Evolutionary conservation across 177 flowering plant genomes (phyloP), one percentile per base, ranked within the genome.

Genomic region (Telopea speciosissima): DNA sequence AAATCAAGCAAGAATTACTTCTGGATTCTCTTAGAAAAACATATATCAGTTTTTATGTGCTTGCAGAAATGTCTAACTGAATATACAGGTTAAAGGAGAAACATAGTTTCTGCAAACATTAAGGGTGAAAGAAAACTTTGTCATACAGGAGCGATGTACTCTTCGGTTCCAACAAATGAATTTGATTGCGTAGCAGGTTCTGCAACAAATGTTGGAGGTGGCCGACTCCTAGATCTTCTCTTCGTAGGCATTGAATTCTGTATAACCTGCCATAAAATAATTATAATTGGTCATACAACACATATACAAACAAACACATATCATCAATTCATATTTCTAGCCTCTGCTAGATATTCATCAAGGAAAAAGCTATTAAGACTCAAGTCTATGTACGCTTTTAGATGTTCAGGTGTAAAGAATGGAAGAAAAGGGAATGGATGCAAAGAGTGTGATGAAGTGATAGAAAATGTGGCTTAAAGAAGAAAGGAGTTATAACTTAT

Each of bases 161-260:
- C 99, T 85, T 94, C 99, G 23, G 99, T 94, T 67, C 99, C 99
- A 69, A 94, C 99, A 82, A 94, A 94, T 33, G 99, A 94, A 84
- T 94, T 92, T 67, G 99, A 92, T 26, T 87, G 93, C 44, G 90
- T 75, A 62, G 63, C 67, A 31, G 99, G 99, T 73, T 92, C 97
- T 72, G 99, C 97, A 73, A 92, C 84, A 84, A 94, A 90, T 28
- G 75, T 79, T 72, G 97, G 98, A 52, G 86, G 96, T 14, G 87
- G 89, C 73, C 75, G 88, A 74, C 75, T 86, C 70, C 81, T 83
- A 2, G 95, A 88, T 76, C 82, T 87, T 33, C 83, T 83, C 70
- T 83, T 87, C 22, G 69, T 72, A 44, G 85, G 81, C 45, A 67
- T 33, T 25, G 87, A 76, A 68, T 74, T 89, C 81, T 82, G 85